phyloP scores from a whole-genome alignment of 345 rosid genomes.

The Brassica napus region Da-Ae NC_063435.1:24767001-24767500 shows the following conservation, averaged over 20 bases:
- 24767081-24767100: background rate
- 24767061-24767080: background rate
- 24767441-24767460: background rate
- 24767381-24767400: background rate
- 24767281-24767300: background rate
- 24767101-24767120: background rate
- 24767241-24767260: constrained; percentile 12
- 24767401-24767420: background rate
- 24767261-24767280: background rate
- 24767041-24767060: background rate
- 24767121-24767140: background rate
- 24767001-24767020: background rate
- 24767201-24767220: background rate
- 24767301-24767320: background rate
- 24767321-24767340: background rate
- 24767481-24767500: background rate
- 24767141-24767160: background rate
- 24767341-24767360: background rate
- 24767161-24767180: too few species aligned
- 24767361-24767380: background rate
- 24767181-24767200: too few species aligned
- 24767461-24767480: background rate
- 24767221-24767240: background rate
- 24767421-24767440: background rate
- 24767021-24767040: background rate